Conservation (phyloP, 2,329 filamentous ascomycete species). For the Thielaviopsis euricoi region DNA sequence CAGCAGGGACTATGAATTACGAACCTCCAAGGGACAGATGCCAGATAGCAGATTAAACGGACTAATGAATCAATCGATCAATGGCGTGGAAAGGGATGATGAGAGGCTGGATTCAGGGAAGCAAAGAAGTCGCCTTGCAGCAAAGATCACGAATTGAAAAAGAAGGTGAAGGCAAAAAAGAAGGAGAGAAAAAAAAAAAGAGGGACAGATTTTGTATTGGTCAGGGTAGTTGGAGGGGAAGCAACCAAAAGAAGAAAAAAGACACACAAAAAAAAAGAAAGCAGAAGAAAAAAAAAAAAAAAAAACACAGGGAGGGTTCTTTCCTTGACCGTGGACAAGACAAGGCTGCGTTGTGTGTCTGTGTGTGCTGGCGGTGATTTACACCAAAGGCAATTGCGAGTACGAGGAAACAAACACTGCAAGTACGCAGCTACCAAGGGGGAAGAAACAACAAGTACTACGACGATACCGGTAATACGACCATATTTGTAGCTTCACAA, state of each 20-base stretch:
- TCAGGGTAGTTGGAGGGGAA: neutral
- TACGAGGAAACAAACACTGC: neutral
- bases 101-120: neutral
- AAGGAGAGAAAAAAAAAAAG: neutral
- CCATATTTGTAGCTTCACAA: neutral
- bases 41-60: neutral
- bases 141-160: slow-evolving; percentile 17
- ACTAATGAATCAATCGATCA: neutral
- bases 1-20: neutral
- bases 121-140: neutral
- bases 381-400: neutral
- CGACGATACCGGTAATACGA: no score
- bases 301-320: slow-evolving; percentile 4
- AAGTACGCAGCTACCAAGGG: neutral
- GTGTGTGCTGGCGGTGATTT: neutral
- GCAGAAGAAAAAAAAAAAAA: slow-evolving; percentile 10
- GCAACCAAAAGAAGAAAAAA: slow-evolving; percentile 9
- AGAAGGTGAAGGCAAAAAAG: neutral
- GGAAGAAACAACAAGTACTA: neutral
- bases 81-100: neutral
- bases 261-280: no score
- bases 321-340: neutral
- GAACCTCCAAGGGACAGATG: slow-evolving; percentile 17
- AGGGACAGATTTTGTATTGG: neutral
- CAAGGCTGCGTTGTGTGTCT: no score